Evolutionary conservation across 768 basidiomycete genomes (phyloP), one percentile per base, ranked within the genome.

Genomic region (Tephrocybe rancida): DNA sequence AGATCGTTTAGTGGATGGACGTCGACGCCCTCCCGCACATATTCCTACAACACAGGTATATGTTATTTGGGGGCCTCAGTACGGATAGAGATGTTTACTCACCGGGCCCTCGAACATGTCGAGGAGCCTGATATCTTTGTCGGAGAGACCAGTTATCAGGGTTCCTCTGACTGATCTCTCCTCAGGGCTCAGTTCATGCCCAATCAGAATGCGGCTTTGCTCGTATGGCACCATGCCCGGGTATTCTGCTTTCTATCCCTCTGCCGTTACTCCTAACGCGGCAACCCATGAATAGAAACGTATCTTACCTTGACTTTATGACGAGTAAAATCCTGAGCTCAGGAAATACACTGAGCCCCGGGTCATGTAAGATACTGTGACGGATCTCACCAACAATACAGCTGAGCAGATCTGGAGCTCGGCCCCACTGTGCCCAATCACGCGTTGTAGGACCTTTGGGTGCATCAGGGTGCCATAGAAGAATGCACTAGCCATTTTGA

Each of bases 381-480:
- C 54, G 34, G 48, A 37, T 14, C 84, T 65, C 56, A 92, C 92
- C 63, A 81, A 72, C 7, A 97, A 67, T 6, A 95, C 64, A 5
- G 92, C 94, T 34, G 90, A 86, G 56, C 85, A 84, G 41, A 90
- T 80, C 48, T 81, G 64, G 2, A 96, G 75, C 56, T 85, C 74
- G 7, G 71, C 61, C 7, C 87, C 90, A 41, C 84, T 74, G 61
- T 90, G 85, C 6, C 77, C 76, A 39, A 97, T 84, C 6, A 97
- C 93, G 18, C 86, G 75, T 52, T 76, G 81, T 34, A 97, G 73
- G 62, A 98, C 88, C 45, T 81, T 82, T 5, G 94, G 93, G 62
- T 95, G 92, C 78, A 95, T 85, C 19, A 98, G 74, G 0, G 92
- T 96, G 11, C 95, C 95, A 69, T 95, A 94, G 74, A 93, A 90